Evolutionary conservation across 2,329 filamentous ascomycete species (phyloP).

Genomic region (Talaromyces pinophilus): DNA sequence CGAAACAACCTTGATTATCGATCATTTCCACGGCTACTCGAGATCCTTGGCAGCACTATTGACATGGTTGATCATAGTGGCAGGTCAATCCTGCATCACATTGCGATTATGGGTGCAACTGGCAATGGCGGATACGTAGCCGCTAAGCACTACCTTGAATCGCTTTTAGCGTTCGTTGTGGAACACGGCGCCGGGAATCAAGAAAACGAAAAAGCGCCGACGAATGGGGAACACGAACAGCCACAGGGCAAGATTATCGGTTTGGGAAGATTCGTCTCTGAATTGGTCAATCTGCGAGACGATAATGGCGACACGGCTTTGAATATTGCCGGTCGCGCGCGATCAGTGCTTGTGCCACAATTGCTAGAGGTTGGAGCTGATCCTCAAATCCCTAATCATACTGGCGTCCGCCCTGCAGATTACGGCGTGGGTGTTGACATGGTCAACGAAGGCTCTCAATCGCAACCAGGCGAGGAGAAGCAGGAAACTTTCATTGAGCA

Average conservation of each 20-base stretch:
- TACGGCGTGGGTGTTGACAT: constrained; percentile 83
- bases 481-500: constrained; percentile 48
- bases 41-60: constrained; percentile 84
- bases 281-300: constrained; percentile 95
- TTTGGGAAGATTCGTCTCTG: constrained; percentile 89
- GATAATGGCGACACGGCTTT: constrained; percentile 92
- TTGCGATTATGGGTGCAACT: constrained; percentile 91
- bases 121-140: constrained; percentile 82
- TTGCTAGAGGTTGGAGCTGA: constrained; percentile 93
- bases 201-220: constrained; percentile 11
- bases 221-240: constrained; percentile 52
- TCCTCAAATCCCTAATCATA: constrained; percentile 85
- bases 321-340: constrained; percentile 89
- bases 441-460: constrained; percentile 50
- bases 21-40: constrained; percentile 86
- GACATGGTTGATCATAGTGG: constrained; percentile 87
- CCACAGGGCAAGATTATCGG: constrained; percentile 67
- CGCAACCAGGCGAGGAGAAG: constrained; percentile 48
- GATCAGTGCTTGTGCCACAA: constrained; percentile 97
- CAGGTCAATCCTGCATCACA: constrained; percentile 91
- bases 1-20: constrained; percentile 92
- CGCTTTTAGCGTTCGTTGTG: constrained; percentile 89
- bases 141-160: constrained; percentile 94
- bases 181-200: constrained; percentile 61
- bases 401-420: constrained; percentile 84